phyloP scores from a whole-genome alignment of 225 moss, liverwort and hornwort genomes.

The Marchantia polymorpha region DNA sequence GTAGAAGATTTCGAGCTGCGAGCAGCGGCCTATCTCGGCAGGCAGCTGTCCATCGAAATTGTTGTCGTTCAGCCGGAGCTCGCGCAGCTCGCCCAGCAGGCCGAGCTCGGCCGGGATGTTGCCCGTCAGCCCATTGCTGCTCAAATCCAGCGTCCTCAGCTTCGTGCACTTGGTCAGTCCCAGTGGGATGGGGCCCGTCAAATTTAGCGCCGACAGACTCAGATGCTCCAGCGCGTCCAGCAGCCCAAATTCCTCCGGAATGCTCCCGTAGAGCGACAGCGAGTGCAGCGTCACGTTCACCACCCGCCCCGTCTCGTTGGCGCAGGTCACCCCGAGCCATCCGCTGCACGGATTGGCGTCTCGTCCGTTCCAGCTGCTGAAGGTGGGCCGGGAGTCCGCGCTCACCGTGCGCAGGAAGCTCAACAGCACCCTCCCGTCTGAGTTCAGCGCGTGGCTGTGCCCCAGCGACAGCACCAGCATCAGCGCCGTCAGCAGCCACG shows the following conservation, averaged over 20 bases:
- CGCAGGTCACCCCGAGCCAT: constrained; percentile 46
- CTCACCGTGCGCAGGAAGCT: constrained; percentile 36
- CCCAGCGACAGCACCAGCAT: constrained; percentile 1
- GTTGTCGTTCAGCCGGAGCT: constrained; percentile 66
- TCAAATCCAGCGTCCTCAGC: constrained; percentile 57
- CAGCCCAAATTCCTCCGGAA: constrained; percentile 39
- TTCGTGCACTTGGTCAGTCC: constrained; percentile 45
- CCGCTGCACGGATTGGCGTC: constrained; percentile 40
- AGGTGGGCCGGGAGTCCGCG: constrained; percentile 24
- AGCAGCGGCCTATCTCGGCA: constrained; percentile 32
- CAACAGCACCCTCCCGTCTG: constrained; percentile 38
- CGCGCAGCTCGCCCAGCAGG: constrained; percentile 35
- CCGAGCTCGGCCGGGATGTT: constrained; percentile 52
- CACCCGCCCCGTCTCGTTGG: constrained; percentile 36
- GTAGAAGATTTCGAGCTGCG: constrained; percentile 41
- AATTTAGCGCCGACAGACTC: constrained; percentile 45
- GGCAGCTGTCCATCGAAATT: constrained; percentile 51
- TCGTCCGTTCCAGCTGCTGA: constrained; percentile 39
- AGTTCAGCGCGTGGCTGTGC: constrained; percentile 24
- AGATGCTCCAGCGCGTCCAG: constrained; percentile 38
- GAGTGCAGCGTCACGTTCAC: constrained; percentile 42
- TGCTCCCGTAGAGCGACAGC: constrained; percentile 39
- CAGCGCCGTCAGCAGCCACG: neutral
- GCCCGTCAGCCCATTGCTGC: constrained; percentile 59
- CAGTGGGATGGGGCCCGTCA: constrained; percentile 48